These are phyloP conservation scores for Chloranthus sessilifolius DNA, from an alignment of 164 flowering plant species.

Conservation along the genomic window DNA sequence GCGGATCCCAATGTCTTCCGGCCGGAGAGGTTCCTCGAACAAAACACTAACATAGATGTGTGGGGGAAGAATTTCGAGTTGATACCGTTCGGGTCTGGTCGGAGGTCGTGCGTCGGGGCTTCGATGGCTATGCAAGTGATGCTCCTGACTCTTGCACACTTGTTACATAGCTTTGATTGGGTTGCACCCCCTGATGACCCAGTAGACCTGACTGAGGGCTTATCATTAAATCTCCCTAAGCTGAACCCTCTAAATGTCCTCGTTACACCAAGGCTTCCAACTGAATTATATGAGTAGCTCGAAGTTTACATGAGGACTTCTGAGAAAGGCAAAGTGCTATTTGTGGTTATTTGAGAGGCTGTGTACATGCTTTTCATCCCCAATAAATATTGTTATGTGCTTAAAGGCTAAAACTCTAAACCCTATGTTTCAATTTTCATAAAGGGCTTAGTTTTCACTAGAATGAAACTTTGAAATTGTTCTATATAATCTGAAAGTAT, in stretches of 20 bases:
- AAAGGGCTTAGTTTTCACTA: neutral
- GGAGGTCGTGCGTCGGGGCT: neutral
- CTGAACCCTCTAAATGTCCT: neutral
- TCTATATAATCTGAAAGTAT: neutral
- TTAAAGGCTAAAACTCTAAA: neutral
- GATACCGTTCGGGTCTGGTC: conserved; percentile 1
- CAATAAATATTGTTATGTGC: neutral
- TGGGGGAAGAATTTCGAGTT: neutral
- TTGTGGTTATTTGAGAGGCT: too few relatives aligned
- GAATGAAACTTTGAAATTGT: neutral
- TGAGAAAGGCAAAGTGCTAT: neutral
- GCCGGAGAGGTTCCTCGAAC: conserved; percentile 25
- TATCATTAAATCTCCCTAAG: neutral
- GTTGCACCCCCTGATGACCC: neutral
- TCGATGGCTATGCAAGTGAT: neutral
- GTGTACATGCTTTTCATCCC: too few relatives aligned
- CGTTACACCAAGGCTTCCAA: neutral
- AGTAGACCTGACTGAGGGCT: neutral
- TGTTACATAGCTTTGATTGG: conserved; percentile 4
- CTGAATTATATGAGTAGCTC: neutral
- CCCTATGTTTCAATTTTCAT: neutral
- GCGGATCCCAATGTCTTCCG: conserved; percentile 17
- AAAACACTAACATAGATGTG: neutral
- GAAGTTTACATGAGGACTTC: too few relatives aligned
- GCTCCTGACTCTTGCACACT: neutral